These are phyloP conservation scores for Thraustochytrium sp. DNA, from an alignment of 352 stramenopile genomes.

Conservation along the genomic window DNA sequence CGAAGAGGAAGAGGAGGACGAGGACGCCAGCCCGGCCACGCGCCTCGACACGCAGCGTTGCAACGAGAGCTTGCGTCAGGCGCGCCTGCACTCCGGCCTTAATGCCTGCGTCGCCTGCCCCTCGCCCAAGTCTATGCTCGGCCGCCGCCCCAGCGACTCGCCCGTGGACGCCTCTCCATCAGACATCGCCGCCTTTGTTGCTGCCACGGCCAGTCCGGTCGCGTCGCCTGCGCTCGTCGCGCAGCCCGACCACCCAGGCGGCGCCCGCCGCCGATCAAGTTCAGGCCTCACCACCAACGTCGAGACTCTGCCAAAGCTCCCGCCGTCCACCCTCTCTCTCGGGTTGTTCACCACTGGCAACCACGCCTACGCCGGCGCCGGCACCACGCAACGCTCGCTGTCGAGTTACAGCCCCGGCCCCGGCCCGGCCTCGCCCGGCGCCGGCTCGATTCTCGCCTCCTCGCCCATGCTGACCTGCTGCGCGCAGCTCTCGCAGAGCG, in stretches of 20 bases:
- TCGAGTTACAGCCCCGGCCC: too few species aligned
- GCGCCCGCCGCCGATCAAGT: not conserved
- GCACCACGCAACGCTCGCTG: too few species aligned
- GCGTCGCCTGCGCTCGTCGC: not conserved
- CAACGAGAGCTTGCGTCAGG: not conserved
- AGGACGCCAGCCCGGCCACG: not conserved
- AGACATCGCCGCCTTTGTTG: not conserved
- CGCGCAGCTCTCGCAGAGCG: not conserved
- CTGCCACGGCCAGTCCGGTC: not conserved
- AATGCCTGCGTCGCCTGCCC: slow-evolving; percentile 12
- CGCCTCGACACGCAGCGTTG: not conserved
- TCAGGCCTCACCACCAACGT: not conserved
- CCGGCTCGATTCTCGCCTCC: not conserved
- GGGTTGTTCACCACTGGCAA: too few species aligned
- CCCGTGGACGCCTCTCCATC: not conserved
- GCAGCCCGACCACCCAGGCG: not conserved
- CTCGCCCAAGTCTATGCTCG: slow-evolving; percentile 28
- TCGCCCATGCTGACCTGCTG: not conserved
- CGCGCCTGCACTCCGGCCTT: not conserved
- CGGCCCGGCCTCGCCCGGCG: not conserved
- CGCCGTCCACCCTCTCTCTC: not conserved
- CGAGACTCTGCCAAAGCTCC: not conserved
- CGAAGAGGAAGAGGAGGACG: slow-evolving; percentile 1
- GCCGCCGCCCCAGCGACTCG: not conserved
- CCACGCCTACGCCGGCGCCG: too few species aligned